These are phyloP conservation scores for Fusarium dimerum DNA, from an alignment of 2,329 filamentous ascomycete genomes.

Conservation along the genomic window DNA sequence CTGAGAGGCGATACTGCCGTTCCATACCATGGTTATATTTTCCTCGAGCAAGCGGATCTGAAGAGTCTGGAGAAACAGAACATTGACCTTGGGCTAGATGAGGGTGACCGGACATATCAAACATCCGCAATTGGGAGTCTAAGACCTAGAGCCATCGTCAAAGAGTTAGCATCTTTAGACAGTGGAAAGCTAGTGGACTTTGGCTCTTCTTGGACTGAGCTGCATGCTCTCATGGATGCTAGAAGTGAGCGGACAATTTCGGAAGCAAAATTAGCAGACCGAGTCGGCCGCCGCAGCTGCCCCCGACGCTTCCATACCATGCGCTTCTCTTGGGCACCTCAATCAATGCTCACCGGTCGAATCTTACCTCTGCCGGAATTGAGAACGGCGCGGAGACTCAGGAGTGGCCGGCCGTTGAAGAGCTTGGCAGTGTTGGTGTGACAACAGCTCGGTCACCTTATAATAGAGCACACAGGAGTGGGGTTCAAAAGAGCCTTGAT, in stretches of 20 bases:
- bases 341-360: too few species aligned
- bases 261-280: constrained; percentile 1
- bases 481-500: too few species aligned
- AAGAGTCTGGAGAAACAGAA: neutral
- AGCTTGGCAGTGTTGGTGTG: too few species aligned
- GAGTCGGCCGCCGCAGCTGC: neutral
- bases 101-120: constrained; percentile 12
- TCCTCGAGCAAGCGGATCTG: constrained; percentile 8
- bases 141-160: constrained; percentile 15
- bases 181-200: constrained; percentile 16
- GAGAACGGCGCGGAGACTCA: too few species aligned
- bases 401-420: too few species aligned
- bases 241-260: neutral
- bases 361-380: too few species aligned
- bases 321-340: too few species aligned
- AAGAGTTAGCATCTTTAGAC: constrained; percentile 7
- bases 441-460: too few species aligned
- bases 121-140: constrained; percentile 4
- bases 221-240: constrained; percentile 12
- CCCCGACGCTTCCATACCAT: too few species aligned
- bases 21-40: constrained; percentile 16
- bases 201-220: constrained; percentile 19
- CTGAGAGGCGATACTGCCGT: neutral
- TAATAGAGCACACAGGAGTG: too few species aligned
- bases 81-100: constrained; percentile 9